A percentile compares a stretch with the other conserved stretches of the same genome.
These are phyloP conservation scores for Coniochaeta sp. DNA, from an alignment of 2,329 filamentous ascomycete genomes.

Conservation along the genomic window DNA sequence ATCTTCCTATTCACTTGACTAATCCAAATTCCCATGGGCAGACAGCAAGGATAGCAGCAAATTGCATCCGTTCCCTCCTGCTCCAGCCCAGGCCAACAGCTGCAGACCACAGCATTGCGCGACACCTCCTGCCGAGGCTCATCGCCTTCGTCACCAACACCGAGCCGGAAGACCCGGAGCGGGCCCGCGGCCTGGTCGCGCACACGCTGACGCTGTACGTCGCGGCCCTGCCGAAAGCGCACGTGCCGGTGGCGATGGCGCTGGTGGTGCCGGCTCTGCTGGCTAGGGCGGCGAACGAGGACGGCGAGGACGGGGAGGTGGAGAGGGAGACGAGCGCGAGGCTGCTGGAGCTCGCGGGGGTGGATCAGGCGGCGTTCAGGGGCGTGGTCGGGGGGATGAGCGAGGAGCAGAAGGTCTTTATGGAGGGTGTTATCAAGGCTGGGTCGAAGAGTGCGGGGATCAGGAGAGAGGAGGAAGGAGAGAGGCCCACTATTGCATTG, in stretches of 20 bases:
- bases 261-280: slow-evolving; percentile 74
- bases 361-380: slow-evolving; percentile 67
- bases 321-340: slow-evolving; percentile 69
- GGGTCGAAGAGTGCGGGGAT: slow-evolving; percentile 37
- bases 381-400: slow-evolving; percentile 65
- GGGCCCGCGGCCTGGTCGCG: slow-evolving; percentile 61
- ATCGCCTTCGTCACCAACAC: slow-evolving; percentile 66
- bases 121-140: slow-evolving; percentile 67
- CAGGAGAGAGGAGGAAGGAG: slow-evolving; percentile 28
- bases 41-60: slow-evolving; percentile 84
- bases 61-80: slow-evolving; percentile 80
- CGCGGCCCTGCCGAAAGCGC: slow-evolving; percentile 34
- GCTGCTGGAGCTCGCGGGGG: slow-evolving; percentile 73
- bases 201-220: slow-evolving; percentile 73
- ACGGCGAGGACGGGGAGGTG: slow-evolving; percentile 31
- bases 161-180: slow-evolving; percentile 71
- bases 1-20: not conserved
- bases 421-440: slow-evolving; percentile 73
- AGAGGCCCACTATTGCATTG: slow-evolving; percentile 75
- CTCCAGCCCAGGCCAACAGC: slow-evolving; percentile 54
- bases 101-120: slow-evolving; percentile 66
- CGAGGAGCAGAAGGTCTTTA: slow-evolving; percentile 61
- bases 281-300: slow-evolving; percentile 59
- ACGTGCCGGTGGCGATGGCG: slow-evolving; percentile 57
- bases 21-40: slow-evolving; percentile 21